A percentile compares a stretch with the other conserved stretches of the same genome.
These are phyloP conservation scores for Pinus albicaulis DNA, from an alignment of 75 land plant species.

Conservation along the genomic window DNA sequence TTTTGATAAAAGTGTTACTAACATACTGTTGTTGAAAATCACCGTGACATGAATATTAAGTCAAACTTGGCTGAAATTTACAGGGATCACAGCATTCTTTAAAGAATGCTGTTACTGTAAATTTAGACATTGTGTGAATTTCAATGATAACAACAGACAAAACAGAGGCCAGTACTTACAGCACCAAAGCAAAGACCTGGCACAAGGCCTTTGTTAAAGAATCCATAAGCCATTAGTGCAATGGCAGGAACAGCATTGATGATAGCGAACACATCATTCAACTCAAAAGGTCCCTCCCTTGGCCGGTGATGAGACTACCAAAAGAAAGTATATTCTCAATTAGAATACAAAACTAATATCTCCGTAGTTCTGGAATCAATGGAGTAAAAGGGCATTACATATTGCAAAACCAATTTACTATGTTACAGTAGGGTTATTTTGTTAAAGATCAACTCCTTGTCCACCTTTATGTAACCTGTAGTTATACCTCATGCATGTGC, in stretches of 20 bases:
- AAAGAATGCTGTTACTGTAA: constrained; percentile 32
- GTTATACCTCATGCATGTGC: constrained; percentile 87
- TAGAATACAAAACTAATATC: constrained; percentile 44
- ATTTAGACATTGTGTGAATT: constrained; percentile 49
- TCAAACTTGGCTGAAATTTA: constrained; percentile 64
- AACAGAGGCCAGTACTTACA: constrained; percentile 30
- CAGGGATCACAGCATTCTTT: constrained; percentile 7
- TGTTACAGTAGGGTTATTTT: neutral
- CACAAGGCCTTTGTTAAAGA: constrained; percentile 65
- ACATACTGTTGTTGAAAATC: constrained; percentile 1
- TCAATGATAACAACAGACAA: neutral
- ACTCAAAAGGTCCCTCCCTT: constrained; percentile 78
- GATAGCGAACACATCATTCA: constrained; percentile 87
- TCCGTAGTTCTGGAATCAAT: constrained; percentile 53
- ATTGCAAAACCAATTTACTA: neutral
- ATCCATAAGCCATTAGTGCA: constrained; percentile 63
- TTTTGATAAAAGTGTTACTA: constrained; percentile 86
- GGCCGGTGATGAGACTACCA: constrained; percentile 81
- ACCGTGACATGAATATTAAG: constrained; percentile 28
- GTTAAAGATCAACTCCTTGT: neutral
- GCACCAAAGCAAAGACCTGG: constrained; percentile 90
- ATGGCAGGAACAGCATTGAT: constrained; percentile 82
- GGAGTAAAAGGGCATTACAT: neutral
- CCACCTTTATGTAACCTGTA: neutral
- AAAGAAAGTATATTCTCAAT: neutral